Conservation (phyloP, 495 filamentous ascomycete species). For the Lepidopterella palustris region DNA sequence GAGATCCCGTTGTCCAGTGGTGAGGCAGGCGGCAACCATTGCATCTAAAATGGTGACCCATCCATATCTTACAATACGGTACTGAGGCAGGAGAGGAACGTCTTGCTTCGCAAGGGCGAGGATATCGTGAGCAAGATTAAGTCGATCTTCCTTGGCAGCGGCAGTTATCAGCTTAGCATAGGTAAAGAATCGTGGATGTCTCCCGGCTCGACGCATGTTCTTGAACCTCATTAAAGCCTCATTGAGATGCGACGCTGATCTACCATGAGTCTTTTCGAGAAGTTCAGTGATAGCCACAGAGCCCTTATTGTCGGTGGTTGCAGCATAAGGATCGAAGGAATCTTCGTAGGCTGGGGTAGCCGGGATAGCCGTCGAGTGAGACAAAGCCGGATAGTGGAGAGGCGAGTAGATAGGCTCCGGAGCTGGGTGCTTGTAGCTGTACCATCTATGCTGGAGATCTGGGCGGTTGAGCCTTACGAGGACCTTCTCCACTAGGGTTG, state of each 20-base stretch:
- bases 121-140: conserved; percentile 78
- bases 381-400: conserved; percentile 32
- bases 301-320: conserved; percentile 83
- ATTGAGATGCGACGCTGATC: conserved; percentile 61
- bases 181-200: conserved; percentile 89
- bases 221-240: conserved; percentile 77
- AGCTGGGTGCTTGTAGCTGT: conserved; percentile 44
- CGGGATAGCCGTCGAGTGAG: conserved; percentile 38
- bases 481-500: conserved; percentile 50
- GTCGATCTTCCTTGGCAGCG: conserved; percentile 73
- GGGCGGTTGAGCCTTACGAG: conserved; percentile 50
- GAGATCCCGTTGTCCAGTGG: conserved; percentile 65
- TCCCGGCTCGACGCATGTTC: conserved; percentile 86
- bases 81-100: conserved; percentile 73
- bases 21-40: conserved; percentile 91
- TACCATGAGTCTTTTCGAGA: conserved; percentile 65
- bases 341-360: conserved; percentile 55
- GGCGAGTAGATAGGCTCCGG: conserved; percentile 33
- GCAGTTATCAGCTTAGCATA: conserved; percentile 91
- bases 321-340: conserved; percentile 80
- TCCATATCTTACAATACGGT: conserved; percentile 79
- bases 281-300: conserved; percentile 83
- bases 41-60: conserved; percentile 93
- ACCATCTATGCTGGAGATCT: conserved; percentile 55
- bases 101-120: conserved; percentile 80